Evolutionary conservation across 2,329 filamentous ascomycete genomes (phyloP), one percentile per base, ranked within the genome.

Genomic region (Tolypocladium capitatum): DNA sequence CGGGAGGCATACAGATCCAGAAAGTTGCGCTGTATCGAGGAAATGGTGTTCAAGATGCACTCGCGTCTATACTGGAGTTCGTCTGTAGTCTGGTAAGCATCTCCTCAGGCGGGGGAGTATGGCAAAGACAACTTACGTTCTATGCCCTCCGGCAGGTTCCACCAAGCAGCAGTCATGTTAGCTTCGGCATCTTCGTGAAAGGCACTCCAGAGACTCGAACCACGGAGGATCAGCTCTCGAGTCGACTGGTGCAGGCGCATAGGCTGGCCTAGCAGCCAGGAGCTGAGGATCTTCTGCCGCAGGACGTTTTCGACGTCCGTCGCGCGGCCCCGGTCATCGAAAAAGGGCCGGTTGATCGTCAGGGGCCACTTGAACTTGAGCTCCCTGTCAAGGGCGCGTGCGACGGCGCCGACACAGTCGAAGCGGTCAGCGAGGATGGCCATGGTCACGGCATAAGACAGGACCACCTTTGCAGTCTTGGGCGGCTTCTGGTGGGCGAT

Each of bases 371-470:
- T 77, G 58, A 76, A 73, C 56, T 70, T 76, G 43, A 72, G 57
- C 11, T 68, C 60, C 14, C 63, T 60, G 43, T 69, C 70, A 18
- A 83, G 62, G 52, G 78, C 77, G 43, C 67, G 68, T 9, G 75
- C 69, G 2, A 87, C 71, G 11, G 69, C 60, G 3, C 69, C 61
- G 2, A 79, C 64, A 50, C 81, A 83, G 64, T 84, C 81, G 63
- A 87, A 89, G 41, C 83, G 77, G 61, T 89, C 85, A 10, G 84
- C 83, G 48, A 86, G 74, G 46, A 87, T 74, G 36, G 82, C 79
- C 36, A 89, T 67, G 2, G 82, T 83, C 14, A 80, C 76, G 11
- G 85, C 69, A 53, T 83, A 83, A 7, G 75, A 65, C 53, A 86
- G 72, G 16, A 74, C 75, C 20, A 74, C 68, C 24, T 54, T 54